phyloP scores from a whole-genome alignment of 2,329 filamentous ascomycete genomes.

The Hirsutella minnesotensis region DNA sequence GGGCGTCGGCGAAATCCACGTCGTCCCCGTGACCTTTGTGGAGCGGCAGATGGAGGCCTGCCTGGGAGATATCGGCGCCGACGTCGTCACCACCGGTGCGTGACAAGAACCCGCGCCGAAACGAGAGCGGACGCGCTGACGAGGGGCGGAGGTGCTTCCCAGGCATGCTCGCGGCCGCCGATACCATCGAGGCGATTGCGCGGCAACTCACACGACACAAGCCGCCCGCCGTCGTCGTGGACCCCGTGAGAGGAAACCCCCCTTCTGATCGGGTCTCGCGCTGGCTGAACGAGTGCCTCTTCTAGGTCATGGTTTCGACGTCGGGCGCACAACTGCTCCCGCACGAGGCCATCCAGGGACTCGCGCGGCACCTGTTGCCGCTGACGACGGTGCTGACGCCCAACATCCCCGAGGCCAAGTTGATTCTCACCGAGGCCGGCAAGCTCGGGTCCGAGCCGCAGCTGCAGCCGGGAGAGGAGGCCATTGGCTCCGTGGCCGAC shows the following conservation, averaged over 20 bases:
- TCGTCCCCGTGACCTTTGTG: conserved; percentile 68
- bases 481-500: conserved; percentile 47
- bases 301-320: conserved; percentile 81
- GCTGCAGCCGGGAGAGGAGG: conserved; percentile 5
- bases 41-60: conserved; percentile 76
- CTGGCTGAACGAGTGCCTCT: background rate
- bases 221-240: conserved; percentile 21
- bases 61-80: conserved; percentile 71
- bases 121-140: background rate
- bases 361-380: conserved; percentile 51
- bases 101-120: conserved; percentile 1
- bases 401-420: conserved; percentile 62
- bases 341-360: conserved; percentile 45
- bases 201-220: conserved; percentile 18
- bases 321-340: conserved; percentile 62
- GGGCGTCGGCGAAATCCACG: conserved; percentile 71
- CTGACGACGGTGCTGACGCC: conserved; percentile 60
- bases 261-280: background rate
- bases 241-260: conserved; percentile 19
- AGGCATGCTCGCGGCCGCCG: conserved; percentile 27
- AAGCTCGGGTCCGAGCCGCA: conserved; percentile 8
- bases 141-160: background rate
- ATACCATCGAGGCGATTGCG: conserved; percentile 24
- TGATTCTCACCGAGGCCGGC: conserved; percentile 47
- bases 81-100: conserved; percentile 85